A percentile compares a stretch with the other conserved stretches of the same genome.
These are phyloP conservation scores for Nakazawaea populi DNA, from an alignment of 805 yeast genomes.

Conservation along the genomic window DNA sequence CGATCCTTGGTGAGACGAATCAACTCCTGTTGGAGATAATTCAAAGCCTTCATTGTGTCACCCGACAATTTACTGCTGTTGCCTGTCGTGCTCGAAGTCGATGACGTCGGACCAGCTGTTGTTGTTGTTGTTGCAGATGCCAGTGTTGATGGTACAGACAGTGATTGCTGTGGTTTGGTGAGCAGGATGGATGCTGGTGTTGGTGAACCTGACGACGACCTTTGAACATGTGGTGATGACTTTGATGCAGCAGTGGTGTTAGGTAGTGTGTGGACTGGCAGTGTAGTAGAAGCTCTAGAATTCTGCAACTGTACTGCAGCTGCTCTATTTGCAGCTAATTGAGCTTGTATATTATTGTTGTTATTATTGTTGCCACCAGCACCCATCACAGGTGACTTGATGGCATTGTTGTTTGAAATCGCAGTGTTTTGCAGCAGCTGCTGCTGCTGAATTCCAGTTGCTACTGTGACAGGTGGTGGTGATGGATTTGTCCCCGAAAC, in stretches of 20 bases:
- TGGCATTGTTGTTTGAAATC: no score
- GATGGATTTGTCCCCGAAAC: no score
- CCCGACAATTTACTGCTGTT: constrained; percentile 35
- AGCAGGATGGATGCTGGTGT: constrained; percentile 8
- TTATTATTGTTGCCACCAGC: background rate
- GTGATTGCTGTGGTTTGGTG: no score
- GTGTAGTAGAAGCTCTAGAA: background rate
- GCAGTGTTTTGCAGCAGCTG: no score
- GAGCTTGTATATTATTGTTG: constrained; percentile 33
- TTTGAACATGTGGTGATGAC: no score
- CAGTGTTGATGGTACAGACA: no score
- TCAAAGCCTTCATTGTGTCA: constrained; percentile 68
- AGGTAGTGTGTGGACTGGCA: no score
- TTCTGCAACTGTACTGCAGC: constrained; percentile 5
- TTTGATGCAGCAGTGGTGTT: no score
- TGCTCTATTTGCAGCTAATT: constrained; percentile 40
- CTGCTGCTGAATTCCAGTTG: no score
- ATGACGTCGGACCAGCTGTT: background rate
- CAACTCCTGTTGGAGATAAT: constrained; percentile 81
- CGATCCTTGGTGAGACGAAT: constrained; percentile 74
- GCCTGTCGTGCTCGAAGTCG: constrained; percentile 8
- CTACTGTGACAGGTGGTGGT: no score
- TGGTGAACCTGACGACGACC: background rate
- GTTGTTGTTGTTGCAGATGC: constrained; percentile 16
- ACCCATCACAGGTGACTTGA: background rate